phyloP scores from a whole-genome alignment of 805 yeast genomes.

The Monosporozyma solicola region DNA sequence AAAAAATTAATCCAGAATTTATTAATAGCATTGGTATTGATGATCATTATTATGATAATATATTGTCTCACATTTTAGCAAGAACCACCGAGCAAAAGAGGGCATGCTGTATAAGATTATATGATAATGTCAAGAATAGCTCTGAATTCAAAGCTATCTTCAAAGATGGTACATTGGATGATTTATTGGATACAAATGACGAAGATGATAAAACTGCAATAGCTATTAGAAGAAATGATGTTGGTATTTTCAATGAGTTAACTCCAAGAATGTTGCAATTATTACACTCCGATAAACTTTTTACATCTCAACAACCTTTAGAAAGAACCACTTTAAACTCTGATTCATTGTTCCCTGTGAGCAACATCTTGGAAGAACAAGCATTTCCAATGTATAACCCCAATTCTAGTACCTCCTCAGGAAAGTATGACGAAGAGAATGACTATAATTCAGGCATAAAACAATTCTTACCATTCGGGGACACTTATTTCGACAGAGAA shows the following conservation, averaged over 20 bases:
- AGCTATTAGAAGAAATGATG: slow-evolving; percentile 1
- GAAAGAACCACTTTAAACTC: background rate
- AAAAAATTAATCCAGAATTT: background rate
- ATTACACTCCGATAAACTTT: slow-evolving; percentile 5
- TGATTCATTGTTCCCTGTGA: background rate
- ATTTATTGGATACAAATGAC: background rate
- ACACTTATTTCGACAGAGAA: slow-evolving; percentile 47
- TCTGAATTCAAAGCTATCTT: background rate
- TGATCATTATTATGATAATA: slow-evolving; percentile 4
- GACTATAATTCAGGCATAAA: slow-evolving; percentile 19
- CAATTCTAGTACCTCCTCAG: background rate
- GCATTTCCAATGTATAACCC: background rate
- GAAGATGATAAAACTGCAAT: background rate
- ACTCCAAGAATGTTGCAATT: slow-evolving; percentile 5
- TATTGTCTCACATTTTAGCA: slow-evolving; percentile 8
- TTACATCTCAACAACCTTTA: background rate
- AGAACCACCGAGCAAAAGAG: slow-evolving; percentile 12
- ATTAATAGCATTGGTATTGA: background rate
- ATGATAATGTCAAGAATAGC: slow-evolving; percentile 1
- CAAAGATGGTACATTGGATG: background rate
- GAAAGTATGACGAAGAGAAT: background rate
- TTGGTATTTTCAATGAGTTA: slow-evolving; percentile 6
- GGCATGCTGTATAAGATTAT: slow-evolving; percentile 7
- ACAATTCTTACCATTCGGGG: slow-evolving; percentile 40
- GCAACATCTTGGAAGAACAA: background rate